Evolutionary conservation across 2,329 filamentous ascomycete genomes (phyloP).

Genomic region (Fonsecaea nubica): DNA sequence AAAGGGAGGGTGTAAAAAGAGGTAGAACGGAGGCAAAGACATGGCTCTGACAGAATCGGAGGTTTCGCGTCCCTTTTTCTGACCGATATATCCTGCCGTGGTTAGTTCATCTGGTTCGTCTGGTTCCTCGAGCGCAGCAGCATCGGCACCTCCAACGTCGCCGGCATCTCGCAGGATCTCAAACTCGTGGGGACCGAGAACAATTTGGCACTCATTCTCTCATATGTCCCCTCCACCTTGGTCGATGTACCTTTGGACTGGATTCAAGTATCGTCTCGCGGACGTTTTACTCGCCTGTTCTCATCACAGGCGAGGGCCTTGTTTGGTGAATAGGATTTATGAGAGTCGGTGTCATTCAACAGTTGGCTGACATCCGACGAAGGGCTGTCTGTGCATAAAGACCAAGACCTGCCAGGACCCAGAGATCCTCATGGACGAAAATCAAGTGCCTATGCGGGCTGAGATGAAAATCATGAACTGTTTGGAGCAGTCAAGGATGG

Average conservation of each 20-base stretch:
- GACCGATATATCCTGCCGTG: constrained; percentile 5
- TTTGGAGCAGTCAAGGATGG: too few species aligned
- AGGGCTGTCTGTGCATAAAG: too few species aligned
- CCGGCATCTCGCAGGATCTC: constrained; percentile 66
- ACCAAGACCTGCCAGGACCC: too few species aligned
- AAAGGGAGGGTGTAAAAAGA: too few species aligned
- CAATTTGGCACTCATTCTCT: constrained; percentile 22
- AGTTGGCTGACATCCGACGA: not conserved
- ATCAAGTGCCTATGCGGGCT: too few species aligned
- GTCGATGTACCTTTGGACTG: constrained; percentile 30
- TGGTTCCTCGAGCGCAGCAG: constrained; percentile 72
- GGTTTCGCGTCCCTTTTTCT: too few species aligned
- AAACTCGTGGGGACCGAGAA: constrained; percentile 9
- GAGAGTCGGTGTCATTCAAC: not conserved
- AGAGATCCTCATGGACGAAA: too few species aligned
- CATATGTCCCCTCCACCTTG: constrained; percentile 30
- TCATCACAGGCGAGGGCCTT: constrained; percentile 24
- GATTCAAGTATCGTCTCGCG: constrained; percentile 26
- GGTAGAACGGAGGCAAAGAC: too few species aligned
- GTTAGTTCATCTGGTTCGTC: constrained; percentile 46
- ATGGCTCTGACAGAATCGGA: too few species aligned
- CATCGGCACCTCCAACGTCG: constrained; percentile 72
- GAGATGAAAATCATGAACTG: too few species aligned
- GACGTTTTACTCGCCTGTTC: constrained; percentile 20
- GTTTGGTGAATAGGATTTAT: not conserved